A percentile compares a stretch with the other conserved stretches of the same genome.
These are phyloP conservation scores for Tetragonia tetragonoides DNA, from an alignment of 148 eudicot species.

Conservation along the genomic window DNA sequence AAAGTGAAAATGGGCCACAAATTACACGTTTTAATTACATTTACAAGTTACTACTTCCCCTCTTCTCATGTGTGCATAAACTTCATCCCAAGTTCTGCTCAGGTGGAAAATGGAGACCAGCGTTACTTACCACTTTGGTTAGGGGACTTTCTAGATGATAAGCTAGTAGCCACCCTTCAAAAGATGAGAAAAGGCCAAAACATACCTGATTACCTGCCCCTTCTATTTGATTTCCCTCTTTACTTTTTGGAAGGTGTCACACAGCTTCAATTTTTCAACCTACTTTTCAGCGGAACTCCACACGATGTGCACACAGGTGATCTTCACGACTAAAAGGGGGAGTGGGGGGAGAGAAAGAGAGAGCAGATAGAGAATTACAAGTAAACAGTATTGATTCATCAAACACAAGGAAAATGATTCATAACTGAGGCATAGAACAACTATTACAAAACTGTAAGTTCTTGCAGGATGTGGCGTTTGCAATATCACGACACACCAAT, in stretches of 20 bases:
- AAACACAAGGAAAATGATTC: neutral
- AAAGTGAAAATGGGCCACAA: constrained; percentile 14
- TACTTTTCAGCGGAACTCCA: neutral
- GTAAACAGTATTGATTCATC: neutral
- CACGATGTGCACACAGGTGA: neutral
- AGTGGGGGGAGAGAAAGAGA: neutral
- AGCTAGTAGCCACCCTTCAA: too few relatives aligned
- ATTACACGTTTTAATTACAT: neutral
- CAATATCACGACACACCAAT: constrained; percentile 9
- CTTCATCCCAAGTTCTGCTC: neutral
- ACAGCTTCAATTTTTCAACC: constrained; percentile 1
- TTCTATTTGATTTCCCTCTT: neutral
- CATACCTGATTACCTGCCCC: neutral
- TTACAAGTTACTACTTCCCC: neutral
- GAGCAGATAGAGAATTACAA: neutral
- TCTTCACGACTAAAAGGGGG: neutral
- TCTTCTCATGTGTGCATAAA: neutral
- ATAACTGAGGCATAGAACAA: constrained; percentile 7
- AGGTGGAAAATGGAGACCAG: neutral
- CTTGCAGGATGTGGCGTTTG: constrained; percentile 2
- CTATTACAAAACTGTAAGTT: constrained; percentile 20
- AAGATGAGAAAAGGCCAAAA: neutral
- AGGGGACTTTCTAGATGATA: neutral
- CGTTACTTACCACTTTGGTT: neutral
- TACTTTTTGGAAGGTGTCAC: neutral